phyloP scores from a whole-genome alignment of 1,284 basidiomycete genomes.

The Pyrrhoderma lamaoense region DNA sequence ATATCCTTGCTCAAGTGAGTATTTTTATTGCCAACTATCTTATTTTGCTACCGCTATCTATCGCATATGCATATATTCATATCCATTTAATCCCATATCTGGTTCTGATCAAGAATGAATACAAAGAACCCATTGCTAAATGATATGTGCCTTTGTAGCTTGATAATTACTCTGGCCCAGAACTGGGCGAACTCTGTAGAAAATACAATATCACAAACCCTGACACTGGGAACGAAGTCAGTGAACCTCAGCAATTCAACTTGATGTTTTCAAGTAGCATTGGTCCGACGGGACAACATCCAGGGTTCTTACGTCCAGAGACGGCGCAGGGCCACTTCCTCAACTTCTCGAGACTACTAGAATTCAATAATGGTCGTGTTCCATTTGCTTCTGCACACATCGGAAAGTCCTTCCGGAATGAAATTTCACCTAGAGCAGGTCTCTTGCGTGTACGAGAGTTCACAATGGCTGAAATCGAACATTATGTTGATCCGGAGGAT shows the following conservation, averaged over 20 bases:
- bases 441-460: conserved; percentile 97
- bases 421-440: conserved; percentile 95
- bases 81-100: not conserved
- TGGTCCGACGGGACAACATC: conserved; percentile 95
- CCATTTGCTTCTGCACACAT: conserved; percentile 98
- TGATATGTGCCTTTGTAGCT: no score
- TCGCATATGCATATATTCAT: not conserved
- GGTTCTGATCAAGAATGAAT: no score
- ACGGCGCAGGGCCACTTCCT: conserved; percentile 99
- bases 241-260: conserved; percentile 95
- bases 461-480: conserved; percentile 99
- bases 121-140: no score
- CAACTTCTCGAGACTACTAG: conserved; percentile 94
- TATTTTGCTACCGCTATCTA: not conserved
- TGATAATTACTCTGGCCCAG: conserved; percentile 89
- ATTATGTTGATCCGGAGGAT: conserved; percentile 94
- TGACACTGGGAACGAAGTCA: conserved; percentile 86
- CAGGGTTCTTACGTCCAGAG: conserved; percentile 95
- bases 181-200: conserved; percentile 84
- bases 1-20: conserved; percentile 76
- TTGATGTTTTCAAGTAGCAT: conserved; percentile 98
- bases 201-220: conserved; percentile 86
- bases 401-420: conserved; percentile 95
- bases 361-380: conserved; percentile 95
- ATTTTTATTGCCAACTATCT: not conserved